phyloP scores from a whole-genome alignment of 352 stramenopile species.

The Thraustochytrium sp. region DNA sequence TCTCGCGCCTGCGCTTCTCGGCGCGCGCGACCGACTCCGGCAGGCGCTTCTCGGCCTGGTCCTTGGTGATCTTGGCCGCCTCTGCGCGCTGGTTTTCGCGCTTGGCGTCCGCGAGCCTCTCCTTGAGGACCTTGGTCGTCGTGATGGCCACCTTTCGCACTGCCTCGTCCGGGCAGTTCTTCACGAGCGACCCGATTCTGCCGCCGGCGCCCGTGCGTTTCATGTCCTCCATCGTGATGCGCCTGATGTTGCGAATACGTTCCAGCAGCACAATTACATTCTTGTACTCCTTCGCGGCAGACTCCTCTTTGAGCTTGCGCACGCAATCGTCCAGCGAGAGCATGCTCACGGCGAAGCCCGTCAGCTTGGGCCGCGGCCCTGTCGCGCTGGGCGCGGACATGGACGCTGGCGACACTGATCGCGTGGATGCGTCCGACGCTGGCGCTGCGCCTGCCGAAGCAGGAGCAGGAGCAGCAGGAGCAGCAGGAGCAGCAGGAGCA shows the following conservation, averaged over 20 bases:
- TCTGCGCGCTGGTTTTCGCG: background rate
- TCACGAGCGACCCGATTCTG: background rate
- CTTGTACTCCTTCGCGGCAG: background rate
- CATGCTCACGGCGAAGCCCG: background rate
- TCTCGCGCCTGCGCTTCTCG: background rate
- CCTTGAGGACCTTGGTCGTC: background rate
- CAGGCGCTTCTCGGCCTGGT: background rate
- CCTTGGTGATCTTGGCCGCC: background rate
- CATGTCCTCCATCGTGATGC: conserved; percentile 2
- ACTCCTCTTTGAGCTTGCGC: conserved; percentile 12
- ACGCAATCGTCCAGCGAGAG: background rate
- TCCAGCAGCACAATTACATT: conserved; percentile 7
- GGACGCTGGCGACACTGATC: background rate
- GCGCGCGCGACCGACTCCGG: background rate
- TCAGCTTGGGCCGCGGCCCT: background rate
- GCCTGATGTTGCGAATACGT: conserved; percentile 1
- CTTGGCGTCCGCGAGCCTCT: background rate
- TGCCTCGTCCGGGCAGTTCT: background rate
- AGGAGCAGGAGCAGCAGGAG: background rate
- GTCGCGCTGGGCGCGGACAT: no score
- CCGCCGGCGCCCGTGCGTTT: background rate
- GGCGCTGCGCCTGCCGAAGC: background rate
- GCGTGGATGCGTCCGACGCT: background rate
- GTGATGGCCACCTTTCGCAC: background rate
- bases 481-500: background rate